These are phyloP conservation scores for Amylostereum areolatum DNA, from an alignment of 1,284 basidiomycete species.

Conservation along the genomic window DNA sequence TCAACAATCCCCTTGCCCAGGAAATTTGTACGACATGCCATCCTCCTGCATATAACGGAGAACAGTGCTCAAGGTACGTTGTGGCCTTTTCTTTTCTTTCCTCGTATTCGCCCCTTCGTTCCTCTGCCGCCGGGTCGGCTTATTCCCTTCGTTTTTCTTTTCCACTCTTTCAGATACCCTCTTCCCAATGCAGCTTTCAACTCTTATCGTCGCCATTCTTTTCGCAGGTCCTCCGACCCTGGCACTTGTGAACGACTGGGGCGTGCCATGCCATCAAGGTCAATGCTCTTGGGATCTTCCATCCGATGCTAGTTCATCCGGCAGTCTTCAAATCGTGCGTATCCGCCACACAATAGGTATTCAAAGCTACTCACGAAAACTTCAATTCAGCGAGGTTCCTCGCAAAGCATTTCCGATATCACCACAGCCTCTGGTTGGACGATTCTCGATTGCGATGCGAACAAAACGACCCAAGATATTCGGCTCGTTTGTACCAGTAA, in stretches of 20 bases:
- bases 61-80: too few species aligned
- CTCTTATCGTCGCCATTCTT: not conserved
- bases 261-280: conserved; percentile 33
- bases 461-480: conserved; percentile 35
- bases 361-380: not conserved
- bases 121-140: too few species aligned
- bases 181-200: not conserved
- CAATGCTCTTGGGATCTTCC: conserved; percentile 32
- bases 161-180: not conserved
- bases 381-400: conserved; percentile 34
- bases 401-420: conserved; percentile 43
- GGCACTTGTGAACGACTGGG: conserved; percentile 37
- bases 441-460: conserved; percentile 39
- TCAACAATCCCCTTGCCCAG: too few species aligned
- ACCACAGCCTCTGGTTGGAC: conserved; percentile 48
- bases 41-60: too few species aligned
- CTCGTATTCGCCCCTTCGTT: too few species aligned
- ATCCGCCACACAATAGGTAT: not conserved
- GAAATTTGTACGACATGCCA: too few species aligned
- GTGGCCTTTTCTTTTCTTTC: too few species aligned
- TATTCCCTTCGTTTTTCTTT: too few species aligned
- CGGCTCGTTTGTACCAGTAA: conserved; percentile 38
- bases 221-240: conserved; percentile 6
- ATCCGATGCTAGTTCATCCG: conserved; percentile 21
- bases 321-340: conserved; percentile 34